These are phyloP conservation scores for Alternaria sp. DNA, from an alignment of 2,329 filamentous ascomycete species.

Conservation along the genomic window DNA sequence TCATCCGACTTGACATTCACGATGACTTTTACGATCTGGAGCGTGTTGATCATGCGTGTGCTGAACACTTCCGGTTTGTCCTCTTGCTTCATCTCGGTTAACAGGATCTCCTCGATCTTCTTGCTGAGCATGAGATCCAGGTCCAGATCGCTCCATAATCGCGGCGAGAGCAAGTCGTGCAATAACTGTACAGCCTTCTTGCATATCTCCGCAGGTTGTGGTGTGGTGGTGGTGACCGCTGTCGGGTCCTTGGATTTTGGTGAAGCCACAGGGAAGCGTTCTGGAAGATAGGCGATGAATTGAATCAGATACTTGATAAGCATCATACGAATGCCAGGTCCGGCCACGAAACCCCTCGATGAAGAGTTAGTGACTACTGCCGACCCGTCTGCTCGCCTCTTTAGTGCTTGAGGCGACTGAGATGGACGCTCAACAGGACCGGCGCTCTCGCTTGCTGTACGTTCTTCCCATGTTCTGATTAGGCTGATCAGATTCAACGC, in stretches of 20 bases:
- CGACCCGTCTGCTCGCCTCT: conserved; percentile 77
- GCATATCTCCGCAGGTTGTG: conserved; percentile 76
- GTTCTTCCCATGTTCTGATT: conserved; percentile 92
- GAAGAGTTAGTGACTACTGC: conserved; percentile 63
- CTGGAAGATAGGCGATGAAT: conserved; percentile 89
- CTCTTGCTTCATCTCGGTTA: conserved; percentile 67
- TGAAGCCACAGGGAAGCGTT: conserved; percentile 74
- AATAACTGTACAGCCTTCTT: conserved; percentile 84
- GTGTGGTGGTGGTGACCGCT: conserved; percentile 43
- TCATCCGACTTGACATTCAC: conserved; percentile 87
- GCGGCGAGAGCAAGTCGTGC: conserved; percentile 81
- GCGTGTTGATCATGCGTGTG: conserved; percentile 88
- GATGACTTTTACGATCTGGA: conserved; percentile 90
- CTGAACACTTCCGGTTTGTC: conserved; percentile 72
- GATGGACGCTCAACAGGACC: conserved; percentile 56
- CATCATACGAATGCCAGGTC: conserved; percentile 69
- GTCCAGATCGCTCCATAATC: conserved; percentile 91
- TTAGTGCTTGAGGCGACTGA: conserved; percentile 72
- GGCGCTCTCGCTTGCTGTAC: conserved; percentile 68
- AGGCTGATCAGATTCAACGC: conserved; percentile 89
- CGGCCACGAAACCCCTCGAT: conserved; percentile 49
- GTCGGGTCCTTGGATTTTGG: conserved; percentile 50
- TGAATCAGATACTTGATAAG: conserved; percentile 95
- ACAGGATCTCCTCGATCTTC: conserved; percentile 83
- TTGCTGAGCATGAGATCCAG: conserved; percentile 85